Conservation (phyloP, 75 land plant genomes). For the Sequoia sempervirens region DNA sequence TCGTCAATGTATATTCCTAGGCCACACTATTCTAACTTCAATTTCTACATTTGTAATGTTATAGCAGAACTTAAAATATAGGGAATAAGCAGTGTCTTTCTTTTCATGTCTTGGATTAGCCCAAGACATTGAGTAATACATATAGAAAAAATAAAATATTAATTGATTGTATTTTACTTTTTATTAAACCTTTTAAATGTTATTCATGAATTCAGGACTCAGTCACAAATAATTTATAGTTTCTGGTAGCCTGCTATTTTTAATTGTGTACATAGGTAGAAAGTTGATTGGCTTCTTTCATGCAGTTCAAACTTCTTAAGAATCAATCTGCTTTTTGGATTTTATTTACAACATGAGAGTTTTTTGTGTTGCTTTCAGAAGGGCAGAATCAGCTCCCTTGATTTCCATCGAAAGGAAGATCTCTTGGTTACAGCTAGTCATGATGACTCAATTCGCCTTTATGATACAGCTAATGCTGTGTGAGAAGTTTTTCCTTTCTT, state of each 20-base stretch:
- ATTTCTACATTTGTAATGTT: not conserved
- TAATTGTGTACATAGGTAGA: not conserved
- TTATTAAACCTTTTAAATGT: not conserved
- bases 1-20: not conserved
- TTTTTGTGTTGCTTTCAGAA: constrained; percentile 36
- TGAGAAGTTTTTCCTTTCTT: constrained; percentile 33
- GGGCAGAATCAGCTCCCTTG: constrained; percentile 82
- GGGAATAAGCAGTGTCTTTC: not conserved
- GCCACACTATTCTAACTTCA: not conserved
- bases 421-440: constrained; percentile 84
- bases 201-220: not conserved
- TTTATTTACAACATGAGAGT: not conserved
- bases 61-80: not conserved
- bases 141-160: not conserved
- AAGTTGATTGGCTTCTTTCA: not conserved
- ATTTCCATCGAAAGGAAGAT: constrained; percentile 98
- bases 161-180: not conserved
- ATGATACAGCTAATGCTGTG: constrained; percentile 89
- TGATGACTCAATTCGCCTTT: constrained; percentile 94
- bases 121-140: not conserved
- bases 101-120: not conserved
- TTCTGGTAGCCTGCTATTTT: constrained; percentile 1
- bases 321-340: not conserved
- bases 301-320: not conserved
- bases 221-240: not conserved